Conservation (phyloP, 108 stramenopile species). For the Cyclotella sp. region DNA sequence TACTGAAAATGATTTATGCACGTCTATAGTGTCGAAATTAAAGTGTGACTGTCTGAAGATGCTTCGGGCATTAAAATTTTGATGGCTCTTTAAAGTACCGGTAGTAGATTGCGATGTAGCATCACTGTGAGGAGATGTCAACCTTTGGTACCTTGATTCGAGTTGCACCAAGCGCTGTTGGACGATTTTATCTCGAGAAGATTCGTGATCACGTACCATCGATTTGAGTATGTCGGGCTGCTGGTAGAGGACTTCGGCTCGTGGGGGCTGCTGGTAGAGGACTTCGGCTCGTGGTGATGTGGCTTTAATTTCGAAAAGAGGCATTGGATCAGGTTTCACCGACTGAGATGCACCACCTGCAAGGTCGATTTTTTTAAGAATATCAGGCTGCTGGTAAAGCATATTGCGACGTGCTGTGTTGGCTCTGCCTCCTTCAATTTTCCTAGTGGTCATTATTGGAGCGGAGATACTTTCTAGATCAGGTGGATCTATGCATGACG, state of each 20-base stretch:
- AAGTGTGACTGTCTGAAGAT: background rate
- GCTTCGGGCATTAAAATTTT: background rate
- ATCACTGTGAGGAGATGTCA: background rate
- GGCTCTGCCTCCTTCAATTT: background rate
- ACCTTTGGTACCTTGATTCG: constrained; percentile 5
- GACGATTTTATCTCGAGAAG: background rate
- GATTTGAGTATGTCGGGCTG: background rate
- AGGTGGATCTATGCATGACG: background rate
- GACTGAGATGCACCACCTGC: too few relatives aligned
- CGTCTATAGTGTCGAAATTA: background rate
- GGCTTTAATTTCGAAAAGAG: background rate
- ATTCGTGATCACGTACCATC: background rate
- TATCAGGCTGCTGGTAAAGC: background rate
- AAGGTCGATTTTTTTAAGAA: background rate
- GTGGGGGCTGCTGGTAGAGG: background rate
- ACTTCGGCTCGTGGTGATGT: background rate
- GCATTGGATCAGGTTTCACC: background rate
- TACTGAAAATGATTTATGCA: background rate
- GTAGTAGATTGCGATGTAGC: background rate
- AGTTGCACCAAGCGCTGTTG: constrained; percentile 1
- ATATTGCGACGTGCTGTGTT: background rate
- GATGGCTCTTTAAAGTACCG: background rate
- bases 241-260: constrained; percentile 4
- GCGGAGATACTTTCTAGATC: background rate
- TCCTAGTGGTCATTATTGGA: background rate